Evolutionary conservation across 169 alveolate species (phyloP), one percentile per base, ranked within the genome.

Genomic region (Babesia bovis): DNA sequence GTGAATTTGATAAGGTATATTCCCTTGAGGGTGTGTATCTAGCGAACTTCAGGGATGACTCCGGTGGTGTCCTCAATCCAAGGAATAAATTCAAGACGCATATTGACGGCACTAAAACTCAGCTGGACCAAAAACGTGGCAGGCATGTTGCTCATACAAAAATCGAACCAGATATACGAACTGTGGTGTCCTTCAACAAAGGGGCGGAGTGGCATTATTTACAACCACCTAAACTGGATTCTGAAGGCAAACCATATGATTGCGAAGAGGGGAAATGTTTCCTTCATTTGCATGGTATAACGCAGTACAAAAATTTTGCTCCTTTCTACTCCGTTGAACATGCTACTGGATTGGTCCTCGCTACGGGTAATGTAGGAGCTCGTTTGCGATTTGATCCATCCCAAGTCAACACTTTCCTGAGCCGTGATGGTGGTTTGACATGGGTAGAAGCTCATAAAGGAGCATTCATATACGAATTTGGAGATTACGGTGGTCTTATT

Each of bases 401-500:
- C 32, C 95, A 95, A 78, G 94, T 94, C 1, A 94, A 96, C 85
- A 96, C 99, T 33, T 98, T 94, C 87, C 75, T 98, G 51, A 92
- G 98, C 36, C 86, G 99, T 53, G 99, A 98, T 82, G 99, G 99
- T 1, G 99, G 99, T 0, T 94, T 93, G 17, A 94, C 98, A 10
- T 98, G 99, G 99, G 65, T 77, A 28, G 99, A 98, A 83, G 97
- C 97, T 0, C 98, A 90, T 83, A 96, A 96, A 85, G 99, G 99
- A 17, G 97, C 99, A 26, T 94, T 91, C 85, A 96, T 96, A 59
- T 97, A 96, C 85, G 99, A 98, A 85, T 92, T 95, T 25, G 99
- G 99, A 5, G 99, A 98, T 72, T 98, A 96, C 85, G 99, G 99
- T n/a, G 99, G 99, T 4, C 85, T 98, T 25, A 87, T 98, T 13